Conservation (phyloP, 106 monocot species). For the Posidonia australis region DNA sequence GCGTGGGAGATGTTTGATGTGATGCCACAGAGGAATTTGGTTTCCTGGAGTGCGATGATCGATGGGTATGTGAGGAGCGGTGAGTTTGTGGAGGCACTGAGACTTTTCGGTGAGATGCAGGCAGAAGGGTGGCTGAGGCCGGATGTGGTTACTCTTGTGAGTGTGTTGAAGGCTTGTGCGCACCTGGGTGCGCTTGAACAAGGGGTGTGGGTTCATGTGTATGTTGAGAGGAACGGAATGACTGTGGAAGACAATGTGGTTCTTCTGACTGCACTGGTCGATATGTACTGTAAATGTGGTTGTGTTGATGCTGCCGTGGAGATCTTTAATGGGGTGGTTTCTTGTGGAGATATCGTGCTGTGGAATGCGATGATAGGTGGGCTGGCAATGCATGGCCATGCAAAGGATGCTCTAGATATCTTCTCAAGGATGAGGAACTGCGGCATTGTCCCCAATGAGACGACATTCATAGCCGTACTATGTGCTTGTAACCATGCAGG, state of each 20-base stretch:
- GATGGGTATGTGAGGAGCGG: conserved; percentile 38
- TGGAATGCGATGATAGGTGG: conserved; percentile 77
- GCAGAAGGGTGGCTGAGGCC: conserved; percentile 22
- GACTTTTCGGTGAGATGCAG: conserved; percentile 29
- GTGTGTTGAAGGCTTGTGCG: conserved; percentile 48
- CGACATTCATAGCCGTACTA: conserved; percentile 46
- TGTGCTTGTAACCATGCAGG: conserved; percentile 56
- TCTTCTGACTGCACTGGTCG: conserved; percentile 45
- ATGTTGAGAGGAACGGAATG: conserved; percentile 11
- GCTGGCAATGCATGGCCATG: conserved; percentile 54
- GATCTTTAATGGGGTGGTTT: conserved; percentile 32
- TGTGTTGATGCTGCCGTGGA: conserved; percentile 36
- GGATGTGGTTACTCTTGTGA: conserved; percentile 34
- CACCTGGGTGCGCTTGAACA: conserved; percentile 30
- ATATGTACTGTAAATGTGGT: conserved; percentile 74
- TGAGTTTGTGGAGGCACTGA: conserved; percentile 36
- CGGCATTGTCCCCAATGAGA: conserved; percentile 29
- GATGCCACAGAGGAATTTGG: conserved; percentile 47
- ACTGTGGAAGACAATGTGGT: conserved; percentile 12
- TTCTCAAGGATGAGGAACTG: conserved; percentile 34
- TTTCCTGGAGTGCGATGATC: conserved; percentile 73
- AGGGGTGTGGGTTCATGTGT: conserved; percentile 39
- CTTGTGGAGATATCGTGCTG: conserved; percentile 33
- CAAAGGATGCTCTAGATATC: conserved; percentile 30
- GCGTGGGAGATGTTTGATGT: conserved; percentile 36